These are phyloP conservation scores for Carex littledalei DNA, from an alignment of 176 grass and related monocot species.

Conservation along the genomic window DNA sequence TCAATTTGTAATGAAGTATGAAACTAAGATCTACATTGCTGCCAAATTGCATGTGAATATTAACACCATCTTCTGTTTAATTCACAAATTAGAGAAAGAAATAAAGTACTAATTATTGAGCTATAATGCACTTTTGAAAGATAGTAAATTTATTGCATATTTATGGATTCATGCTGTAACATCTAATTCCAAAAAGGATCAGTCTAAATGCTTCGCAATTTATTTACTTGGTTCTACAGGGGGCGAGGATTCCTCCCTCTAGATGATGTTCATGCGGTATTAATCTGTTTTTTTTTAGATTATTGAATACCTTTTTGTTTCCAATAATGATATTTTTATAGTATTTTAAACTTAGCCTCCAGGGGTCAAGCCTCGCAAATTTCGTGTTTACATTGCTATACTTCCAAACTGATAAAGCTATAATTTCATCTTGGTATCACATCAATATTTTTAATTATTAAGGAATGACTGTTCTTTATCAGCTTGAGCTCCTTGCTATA, in stretches of 20 bases:
- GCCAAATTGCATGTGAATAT: background rate
- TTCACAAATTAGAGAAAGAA: background rate
- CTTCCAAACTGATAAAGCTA: background rate
- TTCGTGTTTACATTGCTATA: conserved; percentile 1
- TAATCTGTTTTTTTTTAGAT: conserved; percentile 17
- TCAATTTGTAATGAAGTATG: background rate
- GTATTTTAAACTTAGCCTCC: background rate
- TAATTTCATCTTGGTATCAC: background rate
- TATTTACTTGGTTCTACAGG: conserved; percentile 26
- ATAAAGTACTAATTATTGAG: background rate
- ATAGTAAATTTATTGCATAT: background rate
- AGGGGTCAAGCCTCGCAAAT: background rate
- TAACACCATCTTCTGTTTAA: background rate
- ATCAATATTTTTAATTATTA: background rate
- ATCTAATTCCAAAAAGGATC: background rate
- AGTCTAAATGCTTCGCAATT: background rate
- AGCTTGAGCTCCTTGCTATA: background rate
- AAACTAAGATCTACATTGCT: background rate
- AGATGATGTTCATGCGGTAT: conserved; percentile 67
- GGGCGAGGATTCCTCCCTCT: conserved; percentile 72
- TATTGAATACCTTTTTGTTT: background rate
- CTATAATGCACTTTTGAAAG: background rate
- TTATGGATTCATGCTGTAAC: background rate
- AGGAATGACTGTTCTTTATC: background rate
- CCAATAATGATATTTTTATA: background rate